Base-by-base conservation (phyloP, 768 basidiomycete species). In the Leccinum arenicola region DNA sequence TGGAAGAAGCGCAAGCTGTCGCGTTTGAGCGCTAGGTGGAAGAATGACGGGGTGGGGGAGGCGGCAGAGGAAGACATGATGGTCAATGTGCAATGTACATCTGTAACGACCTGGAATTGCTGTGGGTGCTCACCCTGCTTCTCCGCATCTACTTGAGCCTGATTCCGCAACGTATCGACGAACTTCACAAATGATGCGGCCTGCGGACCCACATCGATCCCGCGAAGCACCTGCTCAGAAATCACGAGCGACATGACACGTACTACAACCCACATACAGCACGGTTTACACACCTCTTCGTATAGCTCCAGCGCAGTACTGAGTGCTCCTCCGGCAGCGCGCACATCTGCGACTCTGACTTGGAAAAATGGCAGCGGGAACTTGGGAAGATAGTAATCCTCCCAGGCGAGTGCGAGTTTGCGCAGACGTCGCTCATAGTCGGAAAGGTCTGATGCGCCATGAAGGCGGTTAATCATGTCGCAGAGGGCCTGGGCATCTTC, bases 301-400 rank as follows among this genome's bases (percentile, higher is more conserved):
- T 72, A 72, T 3, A 72, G 56, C 23, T 64, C 65, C 2, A 72
- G 53, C 2, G 71, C 71, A 2, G 71, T 72, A 1, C 60, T 72
- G 53, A 74, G 65, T 6, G 71, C 73, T 2, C 71, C 73, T 0
- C 71, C 71, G 0, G 57, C 27, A 8, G 73, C 71, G 11, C 71
- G 68, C 23, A 72, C 73, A 45, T 72, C 71, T 7, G 71, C 71
- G 14, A 72, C 71, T 27, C 71, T 64, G 49, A 72, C 71, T 25
- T 69, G 68, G 5, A 72, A 72, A 38, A 72, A 72, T 1, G 71
- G 72, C 21, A 72, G 23, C 2, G 72, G 71, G 33, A 56, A 72
- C 38, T 66, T 72, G 23, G 70, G 70, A 12, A 72, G 70, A 43
- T 61, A 72, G 54, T 74, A 69, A 50, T 72, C 69, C 29, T 72